phyloP scores from a whole-genome alignment of 768 basidiomycete species.

The Pleurotus cornucopiae region DNA sequence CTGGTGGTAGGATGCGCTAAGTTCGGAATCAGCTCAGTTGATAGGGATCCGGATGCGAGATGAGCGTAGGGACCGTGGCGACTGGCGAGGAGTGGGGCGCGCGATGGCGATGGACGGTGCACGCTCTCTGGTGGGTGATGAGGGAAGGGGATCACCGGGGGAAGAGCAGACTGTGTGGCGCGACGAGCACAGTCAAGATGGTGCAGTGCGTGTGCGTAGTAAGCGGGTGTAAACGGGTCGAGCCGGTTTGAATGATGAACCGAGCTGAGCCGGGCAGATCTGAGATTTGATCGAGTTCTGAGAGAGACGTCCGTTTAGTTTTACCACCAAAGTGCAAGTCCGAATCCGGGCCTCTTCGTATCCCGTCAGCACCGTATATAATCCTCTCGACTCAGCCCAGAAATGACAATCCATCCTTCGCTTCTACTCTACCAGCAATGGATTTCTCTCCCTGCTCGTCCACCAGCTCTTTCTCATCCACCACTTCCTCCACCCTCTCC shows the following conservation, averaged over 20 bases:
- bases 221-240: background rate
- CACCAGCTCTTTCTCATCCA: slow-evolving; percentile 16
- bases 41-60: background rate
- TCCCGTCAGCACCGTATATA: slow-evolving; percentile 5
- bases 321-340: slow-evolving; percentile 6
- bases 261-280: background rate
- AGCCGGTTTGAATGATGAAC: slow-evolving; percentile 2
- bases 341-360: slow-evolving; percentile 5
- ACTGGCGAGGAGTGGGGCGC: background rate
- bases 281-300: slow-evolving; percentile 5
- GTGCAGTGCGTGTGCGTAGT: background rate
- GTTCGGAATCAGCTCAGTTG: background rate
- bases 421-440: slow-evolving; percentile 6
- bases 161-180: no score
- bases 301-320: slow-evolving; percentile 7
- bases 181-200: background rate
- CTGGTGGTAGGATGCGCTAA: background rate
- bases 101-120: background rate
- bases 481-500: slow-evolving; percentile 23
- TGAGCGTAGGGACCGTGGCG: background rate
- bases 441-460: slow-evolving; percentile 17
- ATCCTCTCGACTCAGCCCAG: slow-evolving; percentile 11
- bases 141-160: no score
- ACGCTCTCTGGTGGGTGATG: no score
- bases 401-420: slow-evolving; percentile 7